Evolutionary conservation across 2,329 filamentous ascomycete genomes (phyloP), one percentile per base, ranked within the genome.

Genomic region (Pyrenophora tritici-repentis): DNA sequence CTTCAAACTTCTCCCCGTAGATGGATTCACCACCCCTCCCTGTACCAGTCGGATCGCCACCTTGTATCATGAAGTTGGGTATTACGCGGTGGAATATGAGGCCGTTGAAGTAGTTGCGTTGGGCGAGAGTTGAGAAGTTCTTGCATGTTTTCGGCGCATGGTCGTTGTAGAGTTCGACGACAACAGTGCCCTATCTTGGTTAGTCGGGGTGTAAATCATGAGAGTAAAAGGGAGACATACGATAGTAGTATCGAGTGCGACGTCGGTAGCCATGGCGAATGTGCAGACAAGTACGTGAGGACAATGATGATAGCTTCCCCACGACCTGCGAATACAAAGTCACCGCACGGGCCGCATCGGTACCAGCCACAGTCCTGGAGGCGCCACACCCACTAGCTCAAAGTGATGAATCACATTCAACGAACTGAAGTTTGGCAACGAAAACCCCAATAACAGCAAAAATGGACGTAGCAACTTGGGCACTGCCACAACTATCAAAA

Each of bases 41-140:
- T 1, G 91, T 97, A 54, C 92, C 93, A 0, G 93, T 96, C 1
- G 93, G 93, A 74, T 99, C 94, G 52, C 93, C 92, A 56, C 88
- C 90, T 78, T 97, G 93, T 50, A 96, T 82, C 93, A 99, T 97
- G 80, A 99, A 99, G 76, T 90, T 86, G 44, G 90, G 86, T 69
- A 99, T 97, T 65, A 97, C 87, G 73, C 94, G 91, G 80, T 97
- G 94, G 82, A 97, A 93, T 68, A 92, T 78, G 53, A 89, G 85
- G 71, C 77, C 79, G 78, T 94, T 85, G 83, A 96, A 99, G 83
- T 97, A 97, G 63, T 90, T 90, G 63, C 91, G 83, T 56, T 83
- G 79, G 16, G 86, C 85, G 44, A 97, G 89, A 4, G 88, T 89
- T 20, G 82, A 73, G 78, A 97, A 97, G 81, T 97, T 96, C 54